Conservation (phyloP, 2,329 filamentous ascomycete genomes). For the Pyricularia pennisetigena region DNA sequence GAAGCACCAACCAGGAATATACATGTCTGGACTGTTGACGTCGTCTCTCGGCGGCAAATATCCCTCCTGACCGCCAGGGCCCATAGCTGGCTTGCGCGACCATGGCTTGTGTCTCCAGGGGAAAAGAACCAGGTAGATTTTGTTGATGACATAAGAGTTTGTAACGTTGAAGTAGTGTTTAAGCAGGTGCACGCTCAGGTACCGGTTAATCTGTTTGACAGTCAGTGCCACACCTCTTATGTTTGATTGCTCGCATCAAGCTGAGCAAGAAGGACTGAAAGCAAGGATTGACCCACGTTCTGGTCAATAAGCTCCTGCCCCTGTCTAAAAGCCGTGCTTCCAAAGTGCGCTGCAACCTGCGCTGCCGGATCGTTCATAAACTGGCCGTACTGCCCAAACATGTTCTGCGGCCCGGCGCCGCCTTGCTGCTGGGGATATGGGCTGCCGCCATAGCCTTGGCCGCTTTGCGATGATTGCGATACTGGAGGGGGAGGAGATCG, state of each 20-base stretch:
- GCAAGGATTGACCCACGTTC: constrained; percentile 57
- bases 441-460: constrained; percentile 41
- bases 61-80: constrained; percentile 58
- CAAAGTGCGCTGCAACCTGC: constrained; percentile 90
- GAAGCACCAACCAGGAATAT: constrained; percentile 58
- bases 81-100: constrained; percentile 78
- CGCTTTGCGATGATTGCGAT: constrained; percentile 57
- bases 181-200: constrained; percentile 77
- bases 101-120: constrained; percentile 97
- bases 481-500: constrained; percentile 82
- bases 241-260: neutral
- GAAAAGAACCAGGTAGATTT: constrained; percentile 87
- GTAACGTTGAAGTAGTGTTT: constrained; percentile 99
- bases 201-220: constrained; percentile 44
- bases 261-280: neutral
- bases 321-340: constrained; percentile 81
- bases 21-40: constrained; percentile 98
- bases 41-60: constrained; percentile 92
- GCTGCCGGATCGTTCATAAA: constrained; percentile 95
- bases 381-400: constrained; percentile 69
- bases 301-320: constrained; percentile 93
- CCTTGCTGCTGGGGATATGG: constrained; percentile 51
- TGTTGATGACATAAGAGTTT: constrained; percentile 91
- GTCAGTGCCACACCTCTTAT: neutral
- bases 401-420: constrained; percentile 34